Evolutionary conservation across 148 eudicot species (phyloP), one percentile per base, ranked within the genome.

Genomic region (Chenopodium formosanum): DNA sequence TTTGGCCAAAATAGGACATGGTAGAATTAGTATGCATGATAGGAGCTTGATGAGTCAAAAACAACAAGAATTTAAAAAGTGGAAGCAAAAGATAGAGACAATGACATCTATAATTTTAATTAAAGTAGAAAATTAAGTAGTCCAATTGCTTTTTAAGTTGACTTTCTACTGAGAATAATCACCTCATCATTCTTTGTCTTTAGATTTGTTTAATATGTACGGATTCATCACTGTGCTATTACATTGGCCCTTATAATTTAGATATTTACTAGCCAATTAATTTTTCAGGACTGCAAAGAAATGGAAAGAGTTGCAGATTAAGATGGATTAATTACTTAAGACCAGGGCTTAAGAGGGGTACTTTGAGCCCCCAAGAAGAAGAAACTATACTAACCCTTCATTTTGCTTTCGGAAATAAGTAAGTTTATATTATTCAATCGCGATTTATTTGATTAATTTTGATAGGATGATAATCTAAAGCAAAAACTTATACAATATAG

Each of bases 321-420:
- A 87, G 98, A 82, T 94, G 98, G 97, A 91, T 92, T 31, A 94
- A 94, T 88, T 94, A 94, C 78, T 63, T 94, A 71, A 85, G 95
- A 82, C 98, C 98, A 13, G 98, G 95, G 9, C 78, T 94, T 71
- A 94, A 93, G 80, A 81, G 97, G 58, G 97, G 97, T 9, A 70
- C 81, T 7, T 94, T 94, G 71, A 87, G 81, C 10, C 19, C 56
- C 37, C 85, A 89, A 73, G 98, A 94, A 82, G 97, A 94, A 76
- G 90, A 91, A 17, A 83, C 84, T 3, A 87, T 94, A 68, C 66
- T 93, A 8, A 80, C 77, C 65, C 90, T 94, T 80, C 98, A 94
- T 83, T 82, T 75, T 75, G 74, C 87, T 76, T 73, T 92, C 27
- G 98, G 98, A 58, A 94, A 94, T 91, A 94, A 94, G 98, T 94